Base-by-base conservation (phyloP, 2,329 filamentous ascomycete species). In the Aspergillus chevalieri region DNA sequence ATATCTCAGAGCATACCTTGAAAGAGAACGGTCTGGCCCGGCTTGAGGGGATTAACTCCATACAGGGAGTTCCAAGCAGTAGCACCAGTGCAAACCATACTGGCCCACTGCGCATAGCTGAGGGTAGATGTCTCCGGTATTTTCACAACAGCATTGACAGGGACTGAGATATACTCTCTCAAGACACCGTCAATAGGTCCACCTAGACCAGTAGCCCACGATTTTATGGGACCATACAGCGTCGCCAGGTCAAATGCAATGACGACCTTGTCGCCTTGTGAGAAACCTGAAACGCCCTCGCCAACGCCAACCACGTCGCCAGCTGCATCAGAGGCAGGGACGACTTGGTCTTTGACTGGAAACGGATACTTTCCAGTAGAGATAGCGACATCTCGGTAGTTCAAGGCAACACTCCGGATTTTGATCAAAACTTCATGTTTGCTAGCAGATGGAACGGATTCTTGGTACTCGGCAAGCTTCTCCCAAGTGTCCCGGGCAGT, bases 351-450 rank as follows among this genome's bases (percentile, higher is more conserved):
- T n/a, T 61, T 61, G 28, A 70, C 55, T 2, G 71, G 63, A 55
- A 79, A 76, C 12, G 74, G 72, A 55, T 82, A 82, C 26, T 65
- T 57, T 47, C 78, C 77, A 50, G 63, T 59, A 2, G 65, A 57
- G 26, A 74, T 68, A 9, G 60, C 59, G 7, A 73, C 58, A 15
- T 72, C 72, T n/a, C 68, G 59, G 49, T 69, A 72, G 54, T 74
- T 74, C 17, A 74, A 57, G 3, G 67, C 65, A 0, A 69, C 69
- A 0, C 65, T 67, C 21, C 66, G 56, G 2, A 74, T 74, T 64
- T 82, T 83, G 57, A 89, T 80, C 17, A 89, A 76, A 9, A 87
- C 83, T 19, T 88, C 80, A 52, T 78, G 78, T 47, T 86, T 83
- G 43, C 83, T 83, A 1, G 83, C 58, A 52, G 79, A 65, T 12